These are phyloP conservation scores for Perilla frutescens DNA, from an alignment of 257 asterid genomes.

Conservation along the genomic window DNA sequence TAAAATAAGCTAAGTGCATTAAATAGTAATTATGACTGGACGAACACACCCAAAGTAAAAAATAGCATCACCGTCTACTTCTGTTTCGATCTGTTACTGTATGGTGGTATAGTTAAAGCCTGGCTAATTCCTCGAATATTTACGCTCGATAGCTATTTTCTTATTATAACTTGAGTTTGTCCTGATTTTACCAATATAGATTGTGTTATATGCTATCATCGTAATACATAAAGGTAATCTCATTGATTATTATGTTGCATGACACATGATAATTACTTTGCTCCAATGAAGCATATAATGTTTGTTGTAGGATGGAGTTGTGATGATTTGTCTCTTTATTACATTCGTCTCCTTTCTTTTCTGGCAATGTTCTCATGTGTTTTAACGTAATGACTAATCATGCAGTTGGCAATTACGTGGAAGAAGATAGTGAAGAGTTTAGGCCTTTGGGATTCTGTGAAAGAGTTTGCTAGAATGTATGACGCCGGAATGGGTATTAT, in stretches of 20 bases:
- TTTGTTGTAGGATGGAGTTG: too few relatives aligned
- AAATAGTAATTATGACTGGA: background rate
- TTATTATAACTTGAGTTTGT: background rate
- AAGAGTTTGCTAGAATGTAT: constrained; percentile 93
- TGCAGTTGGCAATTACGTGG: constrained; percentile 91
- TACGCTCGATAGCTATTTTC: too few relatives aligned
- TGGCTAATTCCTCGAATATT: background rate
- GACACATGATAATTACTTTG: background rate
- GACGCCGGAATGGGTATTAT: constrained; percentile 99
- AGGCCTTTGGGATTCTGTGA: constrained; percentile 97
- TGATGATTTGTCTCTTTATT: too few relatives aligned
- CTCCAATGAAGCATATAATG: background rate
- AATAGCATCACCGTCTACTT: background rate
- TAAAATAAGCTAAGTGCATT: background rate
- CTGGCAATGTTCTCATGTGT: background rate
- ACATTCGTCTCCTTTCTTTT: background rate
- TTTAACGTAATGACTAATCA: constrained; percentile 9
- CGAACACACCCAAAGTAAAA: background rate
- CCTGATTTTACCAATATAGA: background rate
- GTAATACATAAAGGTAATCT: background rate
- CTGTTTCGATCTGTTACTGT: background rate
- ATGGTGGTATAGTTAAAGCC: background rate
- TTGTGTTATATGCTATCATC: background rate
- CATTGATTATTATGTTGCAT: too few relatives aligned
- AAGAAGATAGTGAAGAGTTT: constrained; percentile 69